Base-by-base conservation (phyloP, 495 filamentous ascomycete species). In the Filosporella fistucella region DNA sequence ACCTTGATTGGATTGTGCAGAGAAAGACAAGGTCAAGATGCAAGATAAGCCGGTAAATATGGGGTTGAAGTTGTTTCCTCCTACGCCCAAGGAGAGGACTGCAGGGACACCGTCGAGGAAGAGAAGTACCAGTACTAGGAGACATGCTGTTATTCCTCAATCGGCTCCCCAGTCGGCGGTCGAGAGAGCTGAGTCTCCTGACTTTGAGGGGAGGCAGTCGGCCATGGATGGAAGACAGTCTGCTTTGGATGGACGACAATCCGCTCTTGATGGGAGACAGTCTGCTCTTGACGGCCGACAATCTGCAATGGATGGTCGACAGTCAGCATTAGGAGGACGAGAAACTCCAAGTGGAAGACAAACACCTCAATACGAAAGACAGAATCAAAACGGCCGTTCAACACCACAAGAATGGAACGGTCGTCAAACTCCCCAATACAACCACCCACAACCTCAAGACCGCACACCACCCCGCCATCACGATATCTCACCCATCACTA, bases 1-100 rank as follows among this genome's bases (percentile, higher is more conserved):
- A 32, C 33, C 32, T n/a, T n/a, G n/a, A n/a, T n/a, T n/a, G n/a
- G n/a, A n/a, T n/a, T n/a, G n/a, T n/a, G n/a, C n/a, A n/a, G n/a
- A n/a, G n/a, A n/a, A n/a, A n/a, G n/a, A n/a, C n/a, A 40, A 5
- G 17, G 16, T 39, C 49, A 57, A 36, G 12, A 52, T 52, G 44
- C 9, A 43, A 35, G 50, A 42, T 14, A 20, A 52, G 62, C 52
- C 56, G 30, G 48, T 59, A 25, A 66, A 54, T 44, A 56, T 57
- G 52, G 68, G 70, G 47, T 74, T 81, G 45, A 72, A 77, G 54
- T 60, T 81, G 37, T 80, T 81, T 41, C 77, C 77, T 29, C 63
- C 77, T 16, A 68, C 70, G 22, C 66, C 71, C 10, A 63, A 63
- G 43, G 53, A 54, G 34, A 54, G 37, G 29, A 52, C 42, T 29